Percentiles rank a stretch among this genome's conserved stretches.
These are phyloP conservation scores for Maudiozyma serrabonitensis DNA, from an alignment of 805 yeast genomes.

Conservation along the genomic window DNA sequence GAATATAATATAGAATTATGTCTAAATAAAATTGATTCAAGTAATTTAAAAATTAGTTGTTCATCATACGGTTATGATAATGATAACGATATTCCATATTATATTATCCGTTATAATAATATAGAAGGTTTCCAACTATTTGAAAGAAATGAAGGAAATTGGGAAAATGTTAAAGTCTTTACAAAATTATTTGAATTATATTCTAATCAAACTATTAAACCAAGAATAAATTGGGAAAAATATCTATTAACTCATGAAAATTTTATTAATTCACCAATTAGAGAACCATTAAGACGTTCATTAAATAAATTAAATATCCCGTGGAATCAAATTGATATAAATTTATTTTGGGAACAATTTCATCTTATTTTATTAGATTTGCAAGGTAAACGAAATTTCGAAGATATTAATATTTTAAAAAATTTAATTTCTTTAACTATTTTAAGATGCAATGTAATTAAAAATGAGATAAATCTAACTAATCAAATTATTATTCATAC, in stretches of 20 bases:
- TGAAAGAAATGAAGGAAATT: conserved; percentile 21
- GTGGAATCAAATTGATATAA: conserved; percentile 14
- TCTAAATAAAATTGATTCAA: conserved; percentile 21
- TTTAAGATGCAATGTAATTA: conserved; percentile 13
- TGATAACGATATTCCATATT: conserved; percentile 15
- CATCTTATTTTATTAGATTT: conserved; percentile 2
- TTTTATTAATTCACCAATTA: conserved; percentile 5
- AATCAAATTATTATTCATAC: background rate
- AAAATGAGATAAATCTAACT: conserved; percentile 12
- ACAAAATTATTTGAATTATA: conserved; percentile 10
- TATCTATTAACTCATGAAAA: background rate
- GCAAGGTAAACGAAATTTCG: background rate
- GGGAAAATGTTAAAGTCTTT: conserved; percentile 18
- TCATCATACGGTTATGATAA: conserved; percentile 8
- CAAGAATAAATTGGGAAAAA: background rate
- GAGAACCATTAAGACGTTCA: conserved; percentile 5
- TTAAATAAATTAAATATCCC: conserved; percentile 14
- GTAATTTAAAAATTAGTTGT: conserved; percentile 21
- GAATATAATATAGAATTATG: conserved; percentile 18
- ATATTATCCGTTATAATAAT: conserved; percentile 21
- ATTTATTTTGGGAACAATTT: conserved; percentile 15
- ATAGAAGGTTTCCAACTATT: conserved; percentile 14
- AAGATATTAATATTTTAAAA: conserved; percentile 7
- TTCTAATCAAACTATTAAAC: conserved; percentile 1
- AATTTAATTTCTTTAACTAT: conserved; percentile 20